Base-by-base conservation (phyloP, 2,329 filamentous ascomycete genomes). In the Boeremia exigua region DNA sequence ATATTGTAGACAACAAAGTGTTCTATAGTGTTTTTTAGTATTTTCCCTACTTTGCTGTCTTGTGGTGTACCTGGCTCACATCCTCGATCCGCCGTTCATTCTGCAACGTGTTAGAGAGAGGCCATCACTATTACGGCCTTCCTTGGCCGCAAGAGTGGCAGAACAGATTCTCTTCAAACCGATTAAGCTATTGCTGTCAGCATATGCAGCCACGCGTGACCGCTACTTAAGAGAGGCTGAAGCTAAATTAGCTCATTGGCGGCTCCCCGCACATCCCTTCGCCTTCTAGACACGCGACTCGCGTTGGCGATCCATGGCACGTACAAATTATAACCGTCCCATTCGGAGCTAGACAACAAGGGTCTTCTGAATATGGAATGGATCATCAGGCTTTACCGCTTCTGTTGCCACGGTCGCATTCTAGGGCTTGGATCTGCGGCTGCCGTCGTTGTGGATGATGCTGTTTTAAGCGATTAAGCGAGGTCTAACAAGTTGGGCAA, bases 391-490 rank as follows among this genome's bases (percentile, higher is more conserved):
- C 39, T 42, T 11, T 15, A 9, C 23, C 1, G 7, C 28, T 37
- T 23, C 23, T 15, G 27, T 40, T 19, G 30, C 33, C 28, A 34
- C 15, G 8, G 33, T 38, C 14, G 39, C 27, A 39, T 36, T 12
- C n/a, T n/a, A 49, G 39, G 46, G 52, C 42, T 30, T 42, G 37
- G 53, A 50, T 50, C 30, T 27, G 42, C 53, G 17, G n/a, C 3
- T 12, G 43, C 42, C 37, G 42, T 23, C n/a, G 40, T 19, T 17
- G 7, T 15, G 25, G 29, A n/a, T 15, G 25, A 38, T 47, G 53
- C 47, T 56, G 47, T 51, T 52, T 40, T 48, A 46, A 48, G 54
- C 48, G 33, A 34, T 30, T 38, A 45, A 57, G 48, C 54, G 38
- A 53, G 37, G 36, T 19, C 44, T 29, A n/a, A 48, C 37, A 19